These are phyloP conservation scores for Penicillium sp. DNA, from an alignment of 2,329 filamentous ascomycete species.

Conservation along the genomic window DNA sequence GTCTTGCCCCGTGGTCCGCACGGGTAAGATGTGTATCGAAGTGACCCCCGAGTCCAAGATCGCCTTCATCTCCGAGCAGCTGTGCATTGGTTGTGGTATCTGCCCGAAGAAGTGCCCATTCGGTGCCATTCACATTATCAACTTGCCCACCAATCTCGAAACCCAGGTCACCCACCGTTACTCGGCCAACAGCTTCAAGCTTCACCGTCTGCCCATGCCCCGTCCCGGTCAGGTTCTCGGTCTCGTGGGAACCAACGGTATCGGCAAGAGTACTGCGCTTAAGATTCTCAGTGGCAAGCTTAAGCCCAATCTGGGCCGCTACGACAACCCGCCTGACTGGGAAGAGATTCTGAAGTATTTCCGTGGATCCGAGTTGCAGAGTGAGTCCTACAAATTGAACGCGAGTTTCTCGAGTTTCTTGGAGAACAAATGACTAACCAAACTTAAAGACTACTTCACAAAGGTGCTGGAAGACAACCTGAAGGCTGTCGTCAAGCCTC, in stretches of 20 bases:
- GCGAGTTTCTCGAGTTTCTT: not conserved
- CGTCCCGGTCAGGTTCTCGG: conserved; percentile 92
- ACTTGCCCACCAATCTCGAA: conserved; percentile 97
- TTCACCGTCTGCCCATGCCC: conserved; percentile 93
- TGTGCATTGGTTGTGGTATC: conserved; percentile 98
- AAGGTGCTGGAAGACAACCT: conserved; percentile 95
- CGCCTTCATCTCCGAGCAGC: conserved; percentile 92
- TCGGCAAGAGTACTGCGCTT: conserved; percentile 98
- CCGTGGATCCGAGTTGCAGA: conserved; percentile 94
- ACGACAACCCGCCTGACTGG: conserved; percentile 97
- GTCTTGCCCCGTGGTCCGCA: conserved; percentile 93
- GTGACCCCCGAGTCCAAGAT: conserved; percentile 83
- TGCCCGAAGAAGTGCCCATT: conserved; percentile 99
- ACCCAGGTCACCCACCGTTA: conserved; percentile 97
- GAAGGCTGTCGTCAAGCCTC: conserved; percentile 96
- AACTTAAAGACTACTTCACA: conserved; percentile 80
- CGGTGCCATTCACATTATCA: conserved; percentile 99
- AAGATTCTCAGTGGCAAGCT: conserved; percentile 98
- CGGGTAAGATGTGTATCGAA: conserved; percentile 96
- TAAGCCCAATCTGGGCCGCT: conserved; percentile 93
- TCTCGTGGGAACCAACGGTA: conserved; percentile 98
- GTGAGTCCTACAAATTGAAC: conserved; percentile 50
- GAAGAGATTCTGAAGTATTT: conserved; percentile 98
- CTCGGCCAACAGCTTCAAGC: conserved; percentile 99
- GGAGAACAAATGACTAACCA: conserved; percentile 13